Base-by-base conservation (phyloP, 1,284 basidiomycete genomes). In the Apiotrichum brassicae region DNA sequence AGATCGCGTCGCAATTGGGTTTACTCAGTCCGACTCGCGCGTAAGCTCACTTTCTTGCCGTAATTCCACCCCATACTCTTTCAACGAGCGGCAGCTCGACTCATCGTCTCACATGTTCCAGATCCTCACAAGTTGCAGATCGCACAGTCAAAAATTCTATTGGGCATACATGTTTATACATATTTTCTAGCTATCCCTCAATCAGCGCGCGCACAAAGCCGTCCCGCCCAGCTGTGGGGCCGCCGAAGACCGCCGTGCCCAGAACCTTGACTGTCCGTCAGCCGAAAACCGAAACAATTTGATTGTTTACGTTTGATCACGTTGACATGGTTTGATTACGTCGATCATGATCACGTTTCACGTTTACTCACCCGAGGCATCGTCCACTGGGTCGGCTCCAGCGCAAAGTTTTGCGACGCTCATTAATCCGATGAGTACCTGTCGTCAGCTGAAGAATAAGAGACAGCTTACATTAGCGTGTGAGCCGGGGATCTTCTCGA, bases 381-480 rank as follows among this genome's bases (percentile, higher is more conserved):
- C 43, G 16, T 46, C 36, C 4, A 40, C 23, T 3, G 41, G 20
- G 16, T 30, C 38, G 4, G 20, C 20, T 3, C 46, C 38, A 7
- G 36, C 28, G 41, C 59, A 60, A 3, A 63, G 57, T 41, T 48
- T 49, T 2, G 58, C 60, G 5, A 67, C 62, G 30, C 60, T 62
- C 56, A 60, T 61, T 22, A 63, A 32, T 4, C 62, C 62, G 22
- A 66, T 66, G 35, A 64, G 45, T 9, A 62, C 52, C 61, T 61
- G 37, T 23, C 33, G 8, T 43, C 34, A 48, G 32, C 24, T 23
- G 2, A 36, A 20, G 13, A n/a, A 8, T 28, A 16, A 11, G 12
- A 34, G 9, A 12, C 5, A 4, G 56, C 59, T 54, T 40, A 66
- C 66, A 56, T 71, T 71, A 5, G 66, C 66, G 30, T 65, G 49